Evolutionary conservation across 116 monocot genomes (phyloP).

Genomic region (Posidonia oceanica): DNA sequence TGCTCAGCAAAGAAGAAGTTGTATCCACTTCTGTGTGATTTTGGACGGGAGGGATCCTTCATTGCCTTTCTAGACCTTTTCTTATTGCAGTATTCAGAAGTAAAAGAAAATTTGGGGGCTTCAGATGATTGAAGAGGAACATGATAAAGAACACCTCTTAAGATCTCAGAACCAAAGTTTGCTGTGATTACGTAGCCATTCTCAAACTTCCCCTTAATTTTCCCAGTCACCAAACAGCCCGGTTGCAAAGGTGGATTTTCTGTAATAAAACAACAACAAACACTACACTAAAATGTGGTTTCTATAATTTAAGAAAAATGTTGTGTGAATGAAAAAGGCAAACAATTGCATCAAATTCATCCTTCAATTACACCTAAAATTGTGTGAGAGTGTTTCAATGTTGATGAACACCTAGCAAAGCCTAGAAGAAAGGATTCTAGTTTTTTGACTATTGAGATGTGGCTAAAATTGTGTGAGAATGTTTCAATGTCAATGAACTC

Average conservation of each 20-base stretch:
- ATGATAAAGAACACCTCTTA: constrained; percentile 41
- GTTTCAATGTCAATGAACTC: too few relatives aligned
- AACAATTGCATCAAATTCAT: too few relatives aligned
- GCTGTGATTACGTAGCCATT: constrained; percentile 45
- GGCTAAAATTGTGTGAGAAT: too few relatives aligned
- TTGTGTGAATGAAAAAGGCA: not conserved
- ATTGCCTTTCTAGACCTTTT: constrained; percentile 13
- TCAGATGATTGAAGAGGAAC: constrained; percentile 12
- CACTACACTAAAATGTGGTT: not conserved
- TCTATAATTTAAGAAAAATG: not conserved
- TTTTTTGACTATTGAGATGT: too few relatives aligned
- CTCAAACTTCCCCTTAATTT: constrained; percentile 54
- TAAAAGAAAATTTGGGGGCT: not conserved
- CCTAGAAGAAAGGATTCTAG: too few relatives aligned
- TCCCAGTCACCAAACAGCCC: constrained; percentile 21
- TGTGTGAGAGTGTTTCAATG: too few relatives aligned
- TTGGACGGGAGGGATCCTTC: constrained; percentile 27
- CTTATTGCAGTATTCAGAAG: not conserved
- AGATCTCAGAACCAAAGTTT: constrained; percentile 21
- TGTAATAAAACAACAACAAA: not conserved
- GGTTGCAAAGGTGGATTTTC: constrained; percentile 5
- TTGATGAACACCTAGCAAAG: too few relatives aligned
- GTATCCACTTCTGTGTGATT: constrained; percentile 34
- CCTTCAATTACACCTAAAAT: too few relatives aligned
- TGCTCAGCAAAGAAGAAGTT: constrained; percentile 41